Conservation (phyloP, 768 basidiomycete genomes). For the Trichaptum fuscoviolaceum region DNA sequence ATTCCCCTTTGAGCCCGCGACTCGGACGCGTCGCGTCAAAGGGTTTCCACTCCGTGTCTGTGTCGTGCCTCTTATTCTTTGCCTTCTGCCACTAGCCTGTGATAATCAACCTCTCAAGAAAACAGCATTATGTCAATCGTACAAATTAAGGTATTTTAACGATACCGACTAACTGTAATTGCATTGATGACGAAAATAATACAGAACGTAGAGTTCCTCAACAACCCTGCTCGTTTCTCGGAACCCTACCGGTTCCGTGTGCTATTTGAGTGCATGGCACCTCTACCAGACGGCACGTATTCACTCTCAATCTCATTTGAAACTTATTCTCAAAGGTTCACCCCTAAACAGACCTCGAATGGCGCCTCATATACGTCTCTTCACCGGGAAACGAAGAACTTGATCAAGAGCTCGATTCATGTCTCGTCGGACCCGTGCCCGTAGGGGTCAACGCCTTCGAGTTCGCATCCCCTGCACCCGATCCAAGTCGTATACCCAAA, state of each 20-base stretch:
- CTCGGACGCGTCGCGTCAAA: background rate
- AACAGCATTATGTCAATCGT: slow-evolving; percentile 53
- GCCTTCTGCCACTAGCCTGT: background rate
- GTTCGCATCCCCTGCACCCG: slow-evolving; percentile 84
- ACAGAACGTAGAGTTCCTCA: slow-evolving; percentile 84
- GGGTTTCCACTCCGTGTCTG: background rate
- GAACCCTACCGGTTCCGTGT: slow-evolving; percentile 92
- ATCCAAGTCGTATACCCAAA: slow-evolving; percentile 76
- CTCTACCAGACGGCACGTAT: slow-evolving; percentile 74
- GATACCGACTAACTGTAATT: slow-evolving; percentile 6
- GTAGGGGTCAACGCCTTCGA: slow-evolving; percentile 97
- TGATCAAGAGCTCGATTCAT: slow-evolving; percentile 97
- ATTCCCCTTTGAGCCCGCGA: background rate
- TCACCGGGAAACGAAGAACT: slow-evolving; percentile 86
- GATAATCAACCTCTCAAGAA: background rate
- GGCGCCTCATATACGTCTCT: slow-evolving; percentile 96
- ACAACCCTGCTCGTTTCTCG: slow-evolving; percentile 88
- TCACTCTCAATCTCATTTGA: background rate
- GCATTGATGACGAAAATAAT: background rate
- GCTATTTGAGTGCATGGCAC: slow-evolving; percentile 94
- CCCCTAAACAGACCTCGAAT: slow-evolving; percentile 81
- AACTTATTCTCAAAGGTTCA: background rate
- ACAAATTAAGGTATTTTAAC: slow-evolving; percentile 52
- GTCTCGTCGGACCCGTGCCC: slow-evolving; percentile 95
- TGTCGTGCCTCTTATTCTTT: background rate